Evolutionary conservation across 192 early-diverging fungal genomes (phyloP), one percentile per base, ranked within the genome.

Genomic region (Podila epigama): DNA sequence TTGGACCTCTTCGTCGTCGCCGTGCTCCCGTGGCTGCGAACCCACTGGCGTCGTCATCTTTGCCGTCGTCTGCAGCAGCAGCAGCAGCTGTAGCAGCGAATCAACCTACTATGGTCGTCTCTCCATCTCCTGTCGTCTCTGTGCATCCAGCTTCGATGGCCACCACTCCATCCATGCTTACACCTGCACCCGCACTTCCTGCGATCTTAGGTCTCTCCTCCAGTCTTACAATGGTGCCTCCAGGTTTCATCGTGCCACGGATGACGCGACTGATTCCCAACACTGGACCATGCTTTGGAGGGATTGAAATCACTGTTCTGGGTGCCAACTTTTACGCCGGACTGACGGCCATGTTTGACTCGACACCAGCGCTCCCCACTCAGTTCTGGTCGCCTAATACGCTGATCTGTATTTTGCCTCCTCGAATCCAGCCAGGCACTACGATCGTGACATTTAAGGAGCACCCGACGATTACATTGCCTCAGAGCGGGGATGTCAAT

Each of bases 231-330:
- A 68, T 77, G 65, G 66, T 77, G 13, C 66, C 73, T 28, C 64
- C 56, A 13, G 81, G 70, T 2, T 75, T 71, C 29, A 66, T 72
- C 36, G 31, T 81, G 5, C 83, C 88, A 12, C 81, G 83, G 42
- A 86, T 97, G 22, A 86, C 86, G 32, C 84, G 93, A 40, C 68
- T 98, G 57, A 91, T 94, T 36, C 96, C 96, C 1, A 82, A 84
- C 22, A 87, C 92, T 61, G 96, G 96, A 7, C 96, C 96, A 0
- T 85, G 92, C 36, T 89, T 88, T 69, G 96, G 96, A 44, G 96
- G 96, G 13, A 84, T 91, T 9, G 93, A 92, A 50, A 81, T 97
- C 13, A 94, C 95, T 25, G 83, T 98, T 10, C 77, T 92, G 7
- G 96, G 96, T 8, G 85, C 84, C 12, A 91, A 92, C 33, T 96